Base-by-base conservation (phyloP, 768 basidiomycete genomes). In the Hygrophoropsis aurantiaca region DNA sequence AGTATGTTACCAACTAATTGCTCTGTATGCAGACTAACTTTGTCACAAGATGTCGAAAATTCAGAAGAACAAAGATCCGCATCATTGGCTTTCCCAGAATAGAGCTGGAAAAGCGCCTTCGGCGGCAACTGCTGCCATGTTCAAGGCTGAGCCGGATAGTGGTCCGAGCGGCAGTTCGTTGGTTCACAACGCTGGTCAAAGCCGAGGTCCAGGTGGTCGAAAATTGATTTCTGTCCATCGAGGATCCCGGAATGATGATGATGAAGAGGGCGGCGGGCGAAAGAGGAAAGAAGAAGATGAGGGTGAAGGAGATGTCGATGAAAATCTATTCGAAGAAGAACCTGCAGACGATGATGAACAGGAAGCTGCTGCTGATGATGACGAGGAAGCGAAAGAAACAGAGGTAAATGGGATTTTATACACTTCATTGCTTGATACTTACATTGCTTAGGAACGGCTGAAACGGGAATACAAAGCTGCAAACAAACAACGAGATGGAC, bases 331-430 rank as follows among this genome's bases (percentile, higher is more conserved):
- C 54, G 90, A 93, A 57, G 88, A 86, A 57, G 85, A 88, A 15
- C 86, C 91, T 58, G 87, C 87, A 3, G 91, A 94, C 57, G 91
- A 94, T 50, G 91, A 94, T 26, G 91, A 93, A 58, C 82, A 81
- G 57, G 78, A 82, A 65, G 77, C 78, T 13, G 77, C 81, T 11
- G 86, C 87, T 45, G 78, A 81, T 46, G 81, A 90, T 34, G 91
- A 93, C 45, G 88, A 92, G 54, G 91, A 92, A 60, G 81, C 85
- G 25, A 93, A 87, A 61, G 87, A 90, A 59, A 72, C 84, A 10
- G 87, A 90, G 78, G 90, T 85, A 39, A 27, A 7, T 30, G 7
- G 13, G 78, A 60, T 30, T 9, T 10, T 40, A n/a, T 35, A 25
- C 27, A 32, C 43, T 45, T 26, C 23, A 26, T 40, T 13, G 27